These are phyloP conservation scores for Sistotremastrum niveocremeum DNA, from an alignment of 768 basidiomycete species.

Conservation along the genomic window DNA sequence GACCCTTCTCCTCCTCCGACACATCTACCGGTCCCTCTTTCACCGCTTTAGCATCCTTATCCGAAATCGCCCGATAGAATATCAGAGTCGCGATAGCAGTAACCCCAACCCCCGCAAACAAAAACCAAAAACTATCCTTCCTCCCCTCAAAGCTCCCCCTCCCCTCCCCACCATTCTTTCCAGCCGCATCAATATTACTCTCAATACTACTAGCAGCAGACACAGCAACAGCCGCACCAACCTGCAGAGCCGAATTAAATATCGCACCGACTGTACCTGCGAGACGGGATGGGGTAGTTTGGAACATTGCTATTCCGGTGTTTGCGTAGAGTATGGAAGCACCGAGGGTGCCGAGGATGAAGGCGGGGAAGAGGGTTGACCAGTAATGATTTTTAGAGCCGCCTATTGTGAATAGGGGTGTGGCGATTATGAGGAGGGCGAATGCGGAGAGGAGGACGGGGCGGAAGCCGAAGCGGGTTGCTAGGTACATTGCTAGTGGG, in stretches of 20 bases:
- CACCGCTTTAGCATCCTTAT: not conserved
- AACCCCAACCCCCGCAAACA: slow-evolving; percentile 22
- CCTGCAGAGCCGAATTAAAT: slow-evolving; percentile 39
- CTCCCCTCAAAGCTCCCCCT: slow-evolving; percentile 28
- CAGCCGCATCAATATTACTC: slow-evolving; percentile 11
- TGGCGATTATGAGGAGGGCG: slow-evolving; percentile 23
- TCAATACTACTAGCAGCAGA: slow-evolving; percentile 36
- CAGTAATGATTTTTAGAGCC: slow-evolving; percentile 31
- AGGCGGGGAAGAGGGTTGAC: slow-evolving; percentile 34
- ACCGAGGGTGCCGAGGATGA: slow-evolving; percentile 33
- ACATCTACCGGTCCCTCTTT: not conserved
- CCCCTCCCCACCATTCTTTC: slow-evolving; percentile 20
- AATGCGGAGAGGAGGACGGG: slow-evolving; percentile 30
- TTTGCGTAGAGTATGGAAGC: slow-evolving; percentile 31
- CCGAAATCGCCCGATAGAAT: slow-evolving; percentile 11
- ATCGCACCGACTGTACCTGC: slow-evolving; percentile 43
- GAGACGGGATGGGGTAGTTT: slow-evolving; percentile 31
- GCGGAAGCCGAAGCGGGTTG: slow-evolving; percentile 7
- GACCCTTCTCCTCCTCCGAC: no score
- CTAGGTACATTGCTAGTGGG: slow-evolving; percentile 18
- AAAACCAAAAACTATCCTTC: slow-evolving; percentile 27
- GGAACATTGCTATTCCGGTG: slow-evolving; percentile 39
- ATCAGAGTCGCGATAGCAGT: slow-evolving; percentile 19
- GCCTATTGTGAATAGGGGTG: slow-evolving; percentile 29
- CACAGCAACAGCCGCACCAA: slow-evolving; percentile 38